Base-by-base conservation (phyloP, 106 monocot genomes). In the Narthecium ossifragum region DNA sequence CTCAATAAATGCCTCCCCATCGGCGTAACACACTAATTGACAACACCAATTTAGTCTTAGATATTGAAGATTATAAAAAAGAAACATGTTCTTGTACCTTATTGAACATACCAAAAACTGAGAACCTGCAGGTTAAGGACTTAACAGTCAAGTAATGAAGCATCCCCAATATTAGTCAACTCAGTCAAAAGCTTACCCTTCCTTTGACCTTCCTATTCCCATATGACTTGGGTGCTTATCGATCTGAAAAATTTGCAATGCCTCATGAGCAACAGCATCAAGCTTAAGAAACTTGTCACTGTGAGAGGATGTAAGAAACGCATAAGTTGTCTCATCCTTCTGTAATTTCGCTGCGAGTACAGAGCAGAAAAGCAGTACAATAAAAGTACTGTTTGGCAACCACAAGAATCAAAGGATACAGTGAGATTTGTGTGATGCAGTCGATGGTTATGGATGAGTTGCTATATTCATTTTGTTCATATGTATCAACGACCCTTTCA, bases 211-310 rank as follows among this genome's bases (percentile, higher is more conserved):
- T n/a, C 96, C 96, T 64, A 98, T 98, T 64, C 96, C 96, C 96
- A 98, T 98, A 57, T 91, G 83, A 72, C 96, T 98, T 59, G 96
- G 90, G 61, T 98, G 96, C 75, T 91, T 98, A 59, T 98, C 96
- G 62, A 78, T 69, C 63, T 90, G 90, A 73, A 98, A 98, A 69
- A 98, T 91, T 70, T 98, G 90, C 31, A 98, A 66, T 29, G 96
- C 90, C 63, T 98, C 90, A 64, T 90, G 64, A 53, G 96, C 78
- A 72, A 84, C 67, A 24, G 96, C 80, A 79, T 98, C 96, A 56
- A 98, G 90, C 62, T 98, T 98, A 45, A 98, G 86, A 69, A 86
- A 98, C 46, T 78, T 87, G 70, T 90, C 73, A 78, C 90, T 96
- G 64, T 75, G 32, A 31, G 39, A 31, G 0, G 31, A 84, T 75